Evolutionary conservation across 495 filamentous ascomycete species (phyloP).

Genomic region (Melanomma pulvis-pyrius): DNA sequence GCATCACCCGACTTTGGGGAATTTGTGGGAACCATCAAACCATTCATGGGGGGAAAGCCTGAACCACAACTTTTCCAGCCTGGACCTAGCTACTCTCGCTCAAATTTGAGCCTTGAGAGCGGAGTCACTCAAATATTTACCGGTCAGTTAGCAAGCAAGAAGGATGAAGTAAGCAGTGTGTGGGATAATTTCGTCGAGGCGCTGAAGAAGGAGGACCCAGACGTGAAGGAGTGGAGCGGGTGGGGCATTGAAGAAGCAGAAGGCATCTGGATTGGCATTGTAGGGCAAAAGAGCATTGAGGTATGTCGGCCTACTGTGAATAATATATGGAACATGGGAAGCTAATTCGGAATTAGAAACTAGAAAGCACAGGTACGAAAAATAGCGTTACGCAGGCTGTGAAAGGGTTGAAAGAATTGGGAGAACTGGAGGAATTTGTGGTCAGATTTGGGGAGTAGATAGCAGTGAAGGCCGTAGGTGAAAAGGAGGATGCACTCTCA

Average conservation of each 20-base stretch:
- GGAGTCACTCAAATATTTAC: constrained; percentile 4
- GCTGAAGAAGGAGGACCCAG: background rate
- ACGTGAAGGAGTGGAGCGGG: constrained; percentile 1
- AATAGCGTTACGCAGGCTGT: background rate
- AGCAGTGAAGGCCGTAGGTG: background rate
- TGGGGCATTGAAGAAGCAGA: constrained; percentile 14
- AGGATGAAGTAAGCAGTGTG: background rate
- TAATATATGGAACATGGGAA: background rate
- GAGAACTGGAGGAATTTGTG: constrained; percentile 1
- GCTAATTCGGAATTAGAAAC: background rate
- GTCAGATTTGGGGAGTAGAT: background rate
- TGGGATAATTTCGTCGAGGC: background rate
- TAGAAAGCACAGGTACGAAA: background rate
- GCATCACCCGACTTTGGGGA: background rate
- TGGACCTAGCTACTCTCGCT: background rate
- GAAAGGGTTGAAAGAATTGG: background rate
- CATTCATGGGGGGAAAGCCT: background rate
- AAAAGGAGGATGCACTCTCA: too few relatives aligned
- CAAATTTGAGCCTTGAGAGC: background rate
- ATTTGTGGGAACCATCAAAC: background rate
- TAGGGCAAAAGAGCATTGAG: background rate
- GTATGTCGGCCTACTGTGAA: background rate
- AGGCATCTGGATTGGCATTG: constrained; percentile 4
- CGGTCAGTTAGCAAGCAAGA: background rate
- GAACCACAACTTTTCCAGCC: background rate